These are phyloP conservation scores for Fusarium sp. DNA, from an alignment of 2,329 filamentous ascomycete genomes.

Conservation along the genomic window DNA sequence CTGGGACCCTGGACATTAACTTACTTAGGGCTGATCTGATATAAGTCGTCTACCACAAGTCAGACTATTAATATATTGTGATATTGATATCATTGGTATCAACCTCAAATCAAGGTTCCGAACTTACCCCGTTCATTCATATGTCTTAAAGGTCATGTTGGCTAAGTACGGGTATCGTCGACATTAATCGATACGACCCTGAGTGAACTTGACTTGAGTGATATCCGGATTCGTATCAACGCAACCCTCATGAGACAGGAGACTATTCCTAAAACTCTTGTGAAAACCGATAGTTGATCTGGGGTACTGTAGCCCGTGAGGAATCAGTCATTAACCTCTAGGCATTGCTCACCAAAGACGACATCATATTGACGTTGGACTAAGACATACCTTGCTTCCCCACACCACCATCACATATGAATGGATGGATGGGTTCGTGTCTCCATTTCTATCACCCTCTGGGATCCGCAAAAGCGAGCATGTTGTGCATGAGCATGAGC, in stretches of 20 bases:
- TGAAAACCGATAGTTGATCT: constrained; percentile 12
- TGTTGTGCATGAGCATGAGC: constrained; percentile 39
- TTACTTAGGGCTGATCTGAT: constrained; percentile 24
- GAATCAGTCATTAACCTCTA: neutral
- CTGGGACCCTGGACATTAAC: constrained; percentile 9
- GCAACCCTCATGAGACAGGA: constrained; percentile 18
- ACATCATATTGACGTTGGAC: constrained; percentile 39
- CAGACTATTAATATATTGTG: neutral
- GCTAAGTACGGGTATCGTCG: neutral
- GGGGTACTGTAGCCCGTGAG: constrained; percentile 25
- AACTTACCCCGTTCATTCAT: neutral
- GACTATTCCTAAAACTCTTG: constrained; percentile 24
- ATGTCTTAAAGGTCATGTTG: constrained; percentile 5
- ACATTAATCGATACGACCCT: constrained; percentile 7
- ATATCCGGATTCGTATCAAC: constrained; percentile 26
- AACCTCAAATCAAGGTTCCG: neutral
- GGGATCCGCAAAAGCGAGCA: constrained; percentile 40
- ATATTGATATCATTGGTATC: neutral
- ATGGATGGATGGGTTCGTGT: constrained; percentile 3
- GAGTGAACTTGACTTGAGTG: constrained; percentile 3
- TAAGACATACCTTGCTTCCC: constrained; percentile 28
- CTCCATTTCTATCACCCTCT: constrained; percentile 18
- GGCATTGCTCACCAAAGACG: constrained; percentile 8
- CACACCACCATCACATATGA: constrained; percentile 35
- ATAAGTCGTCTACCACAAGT: constrained; percentile 19